Conservation (phyloP, 805 yeast species). For the Cyberlindnera veronae region DNA sequence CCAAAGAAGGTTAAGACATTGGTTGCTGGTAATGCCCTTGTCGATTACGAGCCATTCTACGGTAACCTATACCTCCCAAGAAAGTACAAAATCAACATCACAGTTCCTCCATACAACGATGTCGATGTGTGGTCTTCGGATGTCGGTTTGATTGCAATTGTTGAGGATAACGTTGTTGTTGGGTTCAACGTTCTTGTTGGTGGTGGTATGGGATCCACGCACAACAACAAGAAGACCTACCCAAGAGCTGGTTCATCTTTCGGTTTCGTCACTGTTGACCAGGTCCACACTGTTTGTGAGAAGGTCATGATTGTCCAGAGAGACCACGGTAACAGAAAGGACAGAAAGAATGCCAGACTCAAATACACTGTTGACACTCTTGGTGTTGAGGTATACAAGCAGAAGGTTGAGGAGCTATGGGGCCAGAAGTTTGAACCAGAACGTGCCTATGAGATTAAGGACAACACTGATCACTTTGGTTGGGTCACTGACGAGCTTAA, state of each 20-base stretch:
- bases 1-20: constrained; percentile 77
- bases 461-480: constrained; percentile 89
- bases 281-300: constrained; percentile 78
- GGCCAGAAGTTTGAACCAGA: constrained; percentile 73
- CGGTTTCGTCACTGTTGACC: constrained; percentile 68
- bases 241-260: constrained; percentile 90
- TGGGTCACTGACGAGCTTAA: constrained; percentile 89
- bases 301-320: constrained; percentile 92
- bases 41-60: constrained; percentile 81
- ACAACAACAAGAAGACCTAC: constrained; percentile 93
- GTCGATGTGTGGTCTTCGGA: constrained; percentile 96
- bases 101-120: constrained; percentile 95
- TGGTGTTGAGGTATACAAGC: constrained; percentile 81
- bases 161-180: constrained; percentile 53
- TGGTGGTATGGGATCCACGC: constrained; percentile 99
- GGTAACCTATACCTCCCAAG: constrained; percentile 88
- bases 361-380: constrained; percentile 94
- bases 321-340: constrained; percentile 90
- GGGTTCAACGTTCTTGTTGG: constrained; percentile 92
- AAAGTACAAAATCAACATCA: constrained; percentile 90
- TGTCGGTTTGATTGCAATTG: constrained; percentile 86
- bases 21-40: constrained; percentile 83
- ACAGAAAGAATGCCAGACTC: constrained; percentile 96
- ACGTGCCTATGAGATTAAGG: constrained; percentile 70
- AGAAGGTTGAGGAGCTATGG: constrained; percentile 77